Base-by-base conservation (phyloP, 108 stramenopile genomes). In the Hondaea fermentalgiana region DNA sequence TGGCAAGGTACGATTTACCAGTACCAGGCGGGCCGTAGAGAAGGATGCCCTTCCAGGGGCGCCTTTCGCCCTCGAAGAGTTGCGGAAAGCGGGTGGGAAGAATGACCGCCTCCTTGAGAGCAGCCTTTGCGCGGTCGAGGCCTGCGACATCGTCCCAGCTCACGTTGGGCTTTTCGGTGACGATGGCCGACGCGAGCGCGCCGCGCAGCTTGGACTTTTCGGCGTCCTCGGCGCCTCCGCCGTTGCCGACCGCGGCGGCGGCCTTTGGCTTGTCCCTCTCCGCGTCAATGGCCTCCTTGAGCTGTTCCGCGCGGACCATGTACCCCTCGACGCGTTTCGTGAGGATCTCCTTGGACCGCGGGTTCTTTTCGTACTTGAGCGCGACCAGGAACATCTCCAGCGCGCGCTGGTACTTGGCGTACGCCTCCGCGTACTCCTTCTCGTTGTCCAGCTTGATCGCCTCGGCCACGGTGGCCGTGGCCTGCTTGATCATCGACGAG, bases 101-200 rank as follows among this genome's bases (percentile, higher is more conserved):
- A 91, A 98, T 97, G 29, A 98, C 99, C 8, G 98, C 98, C 93
- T 99, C 98, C 91, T 99, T 97, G 59, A 99, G 90, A 60, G 95
- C 95, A 59, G 97, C 96, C 93, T 99, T 99, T 25, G 99, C 99
- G 83, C 93, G 91, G 8, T 93, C 96, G 51, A 99, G 89, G n/a
- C 99, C 99, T 59, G 98, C 98, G 57, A 99, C 99, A 91, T 99
- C 99, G 10, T 95, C 95, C 98, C 98, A 99, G 87, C 93, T 95
- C 35, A 99, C 96, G 90, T 99, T 97, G 35, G 99, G 99, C 90
- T 99, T 99, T 90, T 98, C 98, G 44, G 96, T 55, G 5, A 94
- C 92, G 57, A 94, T 93, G 42, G 94, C 93, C 4, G 89, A 87
- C 23, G 72, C 88, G 59, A 93, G 72, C 21, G 93, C 93, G 21